These are phyloP conservation scores for Emmonsia crescens DNA, from an alignment of 2,329 filamentous ascomycete genomes.

Conservation along the genomic window DNA sequence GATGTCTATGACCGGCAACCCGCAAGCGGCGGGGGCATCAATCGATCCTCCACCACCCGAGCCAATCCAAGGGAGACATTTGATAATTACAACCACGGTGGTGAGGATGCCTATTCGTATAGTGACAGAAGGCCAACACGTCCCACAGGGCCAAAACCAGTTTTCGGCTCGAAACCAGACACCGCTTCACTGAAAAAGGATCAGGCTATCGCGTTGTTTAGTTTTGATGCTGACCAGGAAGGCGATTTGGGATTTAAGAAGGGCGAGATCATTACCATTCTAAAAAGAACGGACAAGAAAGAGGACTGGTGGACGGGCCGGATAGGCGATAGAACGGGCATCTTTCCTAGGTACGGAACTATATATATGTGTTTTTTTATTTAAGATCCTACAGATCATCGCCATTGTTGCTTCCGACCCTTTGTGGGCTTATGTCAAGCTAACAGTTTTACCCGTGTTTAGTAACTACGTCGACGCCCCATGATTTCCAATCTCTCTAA, in stretches of 20 bases:
- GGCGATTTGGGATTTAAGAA: conserved; percentile 95
- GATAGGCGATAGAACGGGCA: conserved; percentile 73
- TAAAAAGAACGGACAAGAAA: conserved; percentile 87
- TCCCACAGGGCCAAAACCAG: conserved; percentile 81
- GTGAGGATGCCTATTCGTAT: conserved; percentile 43
- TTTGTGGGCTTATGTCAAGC: conserved; percentile 9
- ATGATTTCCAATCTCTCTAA: conserved; percentile 12
- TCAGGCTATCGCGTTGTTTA: conserved; percentile 83
- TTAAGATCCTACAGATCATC: too few relatives aligned
- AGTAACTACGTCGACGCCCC: conserved; percentile 26
- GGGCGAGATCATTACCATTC: conserved; percentile 86
- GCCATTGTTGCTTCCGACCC: neutral
- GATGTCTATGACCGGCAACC: conserved; percentile 37
- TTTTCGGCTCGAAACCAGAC: conserved; percentile 50
- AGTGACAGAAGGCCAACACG: conserved; percentile 57
- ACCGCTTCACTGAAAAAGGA: conserved; percentile 41
- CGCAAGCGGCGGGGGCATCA: conserved; percentile 16
- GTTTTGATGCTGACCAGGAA: conserved; percentile 86
- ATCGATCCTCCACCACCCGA: conserved; percentile 26
- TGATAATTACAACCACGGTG: conserved; percentile 17
- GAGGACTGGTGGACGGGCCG: conserved; percentile 98
- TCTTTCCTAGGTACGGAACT: conserved; percentile 66
- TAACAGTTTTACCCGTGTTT: conserved; percentile 14
- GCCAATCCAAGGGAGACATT: conserved; percentile 25
- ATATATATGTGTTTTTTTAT: neutral